Conservation (phyloP, 2,329 filamentous ascomycete species). For the Fusarium globosum region DNA sequence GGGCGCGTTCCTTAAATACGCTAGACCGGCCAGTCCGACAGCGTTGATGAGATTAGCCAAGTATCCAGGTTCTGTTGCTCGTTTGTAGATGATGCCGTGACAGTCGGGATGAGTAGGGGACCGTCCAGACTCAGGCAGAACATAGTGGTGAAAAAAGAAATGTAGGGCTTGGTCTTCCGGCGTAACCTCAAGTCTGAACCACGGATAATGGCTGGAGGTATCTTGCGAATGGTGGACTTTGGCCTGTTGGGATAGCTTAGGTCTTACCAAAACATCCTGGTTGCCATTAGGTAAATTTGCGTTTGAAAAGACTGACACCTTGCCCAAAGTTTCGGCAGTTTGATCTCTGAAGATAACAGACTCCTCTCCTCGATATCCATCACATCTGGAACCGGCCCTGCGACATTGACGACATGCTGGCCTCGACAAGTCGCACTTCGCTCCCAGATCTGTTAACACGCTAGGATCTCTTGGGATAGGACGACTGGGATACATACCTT, state of each 20-base stretch:
- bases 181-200: neutral
- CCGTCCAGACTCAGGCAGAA: neutral
- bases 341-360: neutral
- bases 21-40: neutral
- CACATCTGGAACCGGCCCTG: neutral
- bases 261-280: neutral
- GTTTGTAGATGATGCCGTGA: neutral
- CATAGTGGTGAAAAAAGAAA: neutral
- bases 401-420: neutral
- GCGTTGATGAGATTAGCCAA: neutral
- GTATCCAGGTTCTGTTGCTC: neutral
- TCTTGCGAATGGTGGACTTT: neutral
- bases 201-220: neutral
- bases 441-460: neutral
- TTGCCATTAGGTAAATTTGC: neutral
- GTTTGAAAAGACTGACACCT: neutral
- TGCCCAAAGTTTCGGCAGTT: neutral
- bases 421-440: neutral
- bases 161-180: neutral
- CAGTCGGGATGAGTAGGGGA: neutral
- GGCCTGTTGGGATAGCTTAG: neutral
- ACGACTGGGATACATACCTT: neutral
- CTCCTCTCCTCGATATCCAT: neutral
- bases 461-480: neutral
- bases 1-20: neutral